Evolutionary conservation across 2,329 filamentous ascomycete species (phyloP).

Genomic region (Hypoxylon sp.): DNA sequence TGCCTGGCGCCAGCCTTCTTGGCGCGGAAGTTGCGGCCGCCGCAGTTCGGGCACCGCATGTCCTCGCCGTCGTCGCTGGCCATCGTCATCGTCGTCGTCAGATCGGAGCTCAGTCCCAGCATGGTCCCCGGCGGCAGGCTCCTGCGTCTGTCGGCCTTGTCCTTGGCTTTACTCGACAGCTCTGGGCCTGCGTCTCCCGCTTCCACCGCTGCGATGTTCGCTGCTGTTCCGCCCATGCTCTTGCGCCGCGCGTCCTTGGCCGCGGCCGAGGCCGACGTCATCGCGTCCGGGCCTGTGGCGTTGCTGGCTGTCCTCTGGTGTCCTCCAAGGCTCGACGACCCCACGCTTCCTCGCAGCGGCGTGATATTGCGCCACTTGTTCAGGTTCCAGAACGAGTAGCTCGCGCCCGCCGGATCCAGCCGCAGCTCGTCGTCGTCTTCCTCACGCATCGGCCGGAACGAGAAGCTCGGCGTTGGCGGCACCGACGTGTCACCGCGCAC

Average conservation of each 20-base stretch:
- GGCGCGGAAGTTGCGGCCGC: constrained; percentile 68
- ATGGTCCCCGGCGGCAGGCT: constrained; percentile 32
- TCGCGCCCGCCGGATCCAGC: constrained; percentile 51
- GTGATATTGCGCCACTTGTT: constrained; percentile 58
- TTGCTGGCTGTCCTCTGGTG: too few relatives aligned
- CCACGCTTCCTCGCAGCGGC: constrained; percentile 21
- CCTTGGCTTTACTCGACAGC: constrained; percentile 10
- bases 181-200: constrained; percentile 8
- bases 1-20: constrained; percentile 62
- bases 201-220: too few relatives aligned
- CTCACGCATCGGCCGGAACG: constrained; percentile 52
- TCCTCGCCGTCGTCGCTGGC: constrained; percentile 58
- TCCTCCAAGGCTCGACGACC: constrained; percentile 2
- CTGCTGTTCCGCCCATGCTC: constrained; percentile 33
- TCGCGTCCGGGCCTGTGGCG: constrained; percentile 4
- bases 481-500: constrained; percentile 38
- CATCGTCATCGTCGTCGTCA: too few relatives aligned
- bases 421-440: constrained; percentile 51
- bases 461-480: constrained; percentile 65
- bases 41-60: constrained; percentile 65
- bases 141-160: constrained; percentile 33
- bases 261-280: constrained; percentile 14
- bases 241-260: constrained; percentile 31
- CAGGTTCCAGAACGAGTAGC: constrained; percentile 65
- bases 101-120: constrained; percentile 63